These are phyloP conservation scores for Heterotrichella gracilis DNA, from an alignment of 352 stramenopile genomes.

Conservation along the genomic window DNA sequence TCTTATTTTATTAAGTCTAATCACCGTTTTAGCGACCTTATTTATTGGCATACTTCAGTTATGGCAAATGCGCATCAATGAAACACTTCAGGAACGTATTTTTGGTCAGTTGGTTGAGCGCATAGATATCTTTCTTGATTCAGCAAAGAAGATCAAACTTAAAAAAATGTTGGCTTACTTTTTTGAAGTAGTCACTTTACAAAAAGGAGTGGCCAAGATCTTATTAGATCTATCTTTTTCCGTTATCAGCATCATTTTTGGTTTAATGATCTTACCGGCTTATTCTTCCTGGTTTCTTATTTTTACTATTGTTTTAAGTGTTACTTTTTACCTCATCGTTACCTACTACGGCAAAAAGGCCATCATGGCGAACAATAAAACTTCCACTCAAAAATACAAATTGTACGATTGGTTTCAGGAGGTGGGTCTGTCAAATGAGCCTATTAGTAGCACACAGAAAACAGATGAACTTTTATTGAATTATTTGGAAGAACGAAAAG, in stretches of 20 bases:
- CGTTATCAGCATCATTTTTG: constrained; percentile 7
- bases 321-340: constrained; percentile 5
- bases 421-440: not conserved
- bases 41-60: not conserved
- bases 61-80: not conserved
- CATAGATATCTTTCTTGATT: not conserved
- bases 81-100: not conserved
- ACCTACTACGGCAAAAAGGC: not conserved
- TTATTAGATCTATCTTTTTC: not conserved
- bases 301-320: not conserved
- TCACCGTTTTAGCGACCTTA: not conserved
- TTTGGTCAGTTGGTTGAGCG: not conserved
- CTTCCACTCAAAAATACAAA: not conserved
- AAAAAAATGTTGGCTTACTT: too few species aligned
- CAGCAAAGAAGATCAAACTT: too few species aligned
- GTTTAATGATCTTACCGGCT: not conserved
- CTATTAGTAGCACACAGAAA: not conserved
- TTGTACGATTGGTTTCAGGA: not conserved
- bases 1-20: constrained; percentile 6
- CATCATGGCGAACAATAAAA: not conserved
- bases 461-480: not conserved
- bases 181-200: constrained; percentile 2
- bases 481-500: not conserved
- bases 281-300: not conserved
- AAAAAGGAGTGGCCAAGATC: not conserved